Evolutionary conservation across 2,329 filamentous ascomycete species (phyloP), one percentile per base, ranked within the genome.

Genomic region (Xylariaceae sp.): DNA sequence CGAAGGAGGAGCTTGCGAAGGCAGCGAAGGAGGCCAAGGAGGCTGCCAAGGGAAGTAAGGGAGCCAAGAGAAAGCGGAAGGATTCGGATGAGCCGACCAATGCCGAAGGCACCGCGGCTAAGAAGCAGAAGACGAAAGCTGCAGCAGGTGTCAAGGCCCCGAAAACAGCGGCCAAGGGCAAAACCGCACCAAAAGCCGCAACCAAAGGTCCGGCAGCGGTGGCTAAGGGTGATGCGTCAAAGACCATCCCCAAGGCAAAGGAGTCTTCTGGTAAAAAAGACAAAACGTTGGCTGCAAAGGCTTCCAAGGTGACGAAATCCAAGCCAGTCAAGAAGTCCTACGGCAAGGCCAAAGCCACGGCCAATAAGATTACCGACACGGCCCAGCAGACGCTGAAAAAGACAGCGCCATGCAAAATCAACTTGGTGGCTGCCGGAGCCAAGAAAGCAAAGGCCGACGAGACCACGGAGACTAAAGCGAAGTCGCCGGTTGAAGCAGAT

Each of bases 61-160:
- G 76, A 3, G 76, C 78, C 52, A 86, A 86, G 74, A 75, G 82
- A 61, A 86, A 85, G 74, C 69, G 83, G 2, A 78, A 80, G 69
- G 81, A 83, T 52, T 68, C 82, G 6, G 79, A 75, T 3, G 78
- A 76, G 5, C 68, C 70, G 10, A 73, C 68, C 0, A 68, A 68
- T n/a, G 64, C 60, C 55, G 61, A 67, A 7, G 66, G 62, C 44
- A 66, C 61, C 57, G 65, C 67, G 37, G 64, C 70, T 17, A 80
- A 77, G 70, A 82, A 79, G 69, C 74, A 74, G 34, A 84, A 82
- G 73, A 77, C 80, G 37, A 74, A 74, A 64, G 66, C 70, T 9
- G 64, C 75, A 0, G 71, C 68, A 2, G 73, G 73, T 23, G 59
- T 71, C 37, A 76, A 77, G 45, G 62, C 72, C 8, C 75, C 74